phyloP scores from a whole-genome alignment of 2,329 filamentous ascomycete genomes.

The Colletotrichum tofieldiae region DNA sequence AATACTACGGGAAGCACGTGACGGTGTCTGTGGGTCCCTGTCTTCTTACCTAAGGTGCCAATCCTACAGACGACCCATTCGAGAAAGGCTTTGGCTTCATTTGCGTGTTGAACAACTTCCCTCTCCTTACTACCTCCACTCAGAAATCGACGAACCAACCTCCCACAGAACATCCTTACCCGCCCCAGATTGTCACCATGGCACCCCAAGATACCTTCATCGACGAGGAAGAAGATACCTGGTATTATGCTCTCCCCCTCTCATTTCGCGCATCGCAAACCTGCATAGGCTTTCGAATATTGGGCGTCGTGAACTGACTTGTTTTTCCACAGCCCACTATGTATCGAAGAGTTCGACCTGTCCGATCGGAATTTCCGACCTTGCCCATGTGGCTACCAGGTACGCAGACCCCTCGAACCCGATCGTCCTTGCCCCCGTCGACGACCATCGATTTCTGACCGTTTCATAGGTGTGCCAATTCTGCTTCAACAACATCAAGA shows the following conservation, averaged over 20 bases:
- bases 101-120: slow-evolving; percentile 43
- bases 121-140: slow-evolving; percentile 42
- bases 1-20: slow-evolving; percentile 4
- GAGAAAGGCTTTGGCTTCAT: slow-evolving; percentile 43
- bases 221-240: slow-evolving; percentile 80
- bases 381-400: slow-evolving; percentile 98
- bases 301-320: slow-evolving; percentile 46
- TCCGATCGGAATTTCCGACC: slow-evolving; percentile 97
- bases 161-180: slow-evolving; percentile 22
- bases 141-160: slow-evolving; percentile 30
- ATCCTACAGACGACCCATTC: slow-evolving; percentile 35
- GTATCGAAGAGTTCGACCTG: slow-evolving; percentile 98
- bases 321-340: slow-evolving; percentile 81
- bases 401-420: slow-evolving; percentile 59
- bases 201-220: slow-evolving; percentile 80
- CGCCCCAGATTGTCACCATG: slow-evolving; percentile 61
- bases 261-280: slow-evolving; percentile 9
- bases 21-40: background rate
- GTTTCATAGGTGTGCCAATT: slow-evolving; percentile 92
- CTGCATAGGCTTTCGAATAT: background rate
- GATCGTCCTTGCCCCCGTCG: background rate
- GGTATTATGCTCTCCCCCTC: slow-evolving; percentile 62
- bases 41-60: slow-evolving; percentile 36
- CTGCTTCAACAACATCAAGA: slow-evolving; percentile 99
- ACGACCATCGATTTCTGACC: slow-evolving; percentile 26